These are phyloP conservation scores for Boletales sp. DNA, from an alignment of 768 basidiomycete genomes.

Conservation along the genomic window DNA sequence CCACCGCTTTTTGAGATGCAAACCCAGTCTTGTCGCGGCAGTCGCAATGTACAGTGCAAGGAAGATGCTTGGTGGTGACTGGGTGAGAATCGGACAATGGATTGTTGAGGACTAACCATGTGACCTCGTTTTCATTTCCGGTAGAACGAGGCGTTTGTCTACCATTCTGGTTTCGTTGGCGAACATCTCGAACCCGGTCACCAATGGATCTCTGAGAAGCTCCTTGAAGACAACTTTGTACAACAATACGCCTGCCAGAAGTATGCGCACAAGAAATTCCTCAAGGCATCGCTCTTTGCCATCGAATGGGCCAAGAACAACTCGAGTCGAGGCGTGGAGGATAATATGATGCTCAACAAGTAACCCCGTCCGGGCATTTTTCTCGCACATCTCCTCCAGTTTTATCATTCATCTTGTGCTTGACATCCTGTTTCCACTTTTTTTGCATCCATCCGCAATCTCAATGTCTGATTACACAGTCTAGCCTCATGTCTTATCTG, in stretches of 20 bases:
- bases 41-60: conserved; percentile 97
- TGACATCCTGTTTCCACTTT: conserved; percentile 33
- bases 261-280: conserved; percentile 96
- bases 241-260: conserved; percentile 90
- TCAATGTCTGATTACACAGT: conserved; percentile 38
- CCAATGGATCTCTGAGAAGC: conserved; percentile 75
- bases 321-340: conserved; percentile 34
- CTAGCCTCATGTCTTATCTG: conserved; percentile 33
- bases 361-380: conserved; percentile 16
- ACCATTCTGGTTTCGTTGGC: conserved; percentile 89
- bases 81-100: conserved; percentile 62
- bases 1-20: conserved; percentile 86
- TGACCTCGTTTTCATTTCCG: conserved; percentile 29
- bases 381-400: conserved; percentile 23
- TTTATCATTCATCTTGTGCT: conserved; percentile 30
- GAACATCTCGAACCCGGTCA: conserved; percentile 83
- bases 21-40: conserved; percentile 91
- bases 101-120: conserved; percentile 25
- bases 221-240: conserved; percentile 77
- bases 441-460: conserved; percentile 32
- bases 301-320: conserved; percentile 68
- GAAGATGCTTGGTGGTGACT: conserved; percentile 90
- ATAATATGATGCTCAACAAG: conserved; percentile 29
- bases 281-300: conserved; percentile 82
- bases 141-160: conserved; percentile 88